Evolutionary conservation across 2,329 filamentous ascomycete species (phyloP), one percentile per base, ranked within the genome.

Genomic region (Fusarium sp.): DNA sequence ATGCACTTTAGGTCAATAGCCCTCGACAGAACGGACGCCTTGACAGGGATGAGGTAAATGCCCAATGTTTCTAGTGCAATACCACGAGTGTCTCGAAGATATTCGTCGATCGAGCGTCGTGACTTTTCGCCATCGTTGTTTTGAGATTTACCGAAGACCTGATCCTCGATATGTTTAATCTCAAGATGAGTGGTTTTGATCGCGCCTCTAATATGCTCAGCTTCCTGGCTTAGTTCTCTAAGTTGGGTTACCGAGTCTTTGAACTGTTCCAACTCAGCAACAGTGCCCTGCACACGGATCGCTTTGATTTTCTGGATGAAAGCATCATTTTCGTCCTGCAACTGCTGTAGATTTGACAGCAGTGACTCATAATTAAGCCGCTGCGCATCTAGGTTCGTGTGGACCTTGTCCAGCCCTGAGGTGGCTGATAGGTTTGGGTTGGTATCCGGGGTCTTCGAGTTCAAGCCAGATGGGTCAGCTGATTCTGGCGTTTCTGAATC

Each of bases 31-130:
- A 90, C 84, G 0, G 86, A 87, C 5, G 89, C 83, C 76, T 87
- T 89, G 71, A 90, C 83, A 0, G 90, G 90, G 37, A 92, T 85
- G 35, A 90, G 82, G 72, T 90, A 83, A 30, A 91, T 82, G 59
- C 83, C 83, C 20, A 92, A 81, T 3, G 83, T 83, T 54, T 87
- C 79, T 3, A 92, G 81, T 3, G 85, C 81, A 15, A 91, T 79
- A 3, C 90, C 90, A 70, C 90, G 84, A 3, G 88, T 90, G 6
- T 82, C 79, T 35, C 88, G 85, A 42, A 89, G 79, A 75, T 91
- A 92, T 18, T 88, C 85, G 38, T 79, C 83, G 54, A 85, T 83
- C 12, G 69, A 71, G 15, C 74, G 77, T 30, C 74, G 75, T 18
- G 70, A 59, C 12, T 54, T 42, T 8, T 77, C 75, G 9, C 52